Conservation (phyloP, 2,329 filamentous ascomycete species). For the Colletotrichum lupini region DNA sequence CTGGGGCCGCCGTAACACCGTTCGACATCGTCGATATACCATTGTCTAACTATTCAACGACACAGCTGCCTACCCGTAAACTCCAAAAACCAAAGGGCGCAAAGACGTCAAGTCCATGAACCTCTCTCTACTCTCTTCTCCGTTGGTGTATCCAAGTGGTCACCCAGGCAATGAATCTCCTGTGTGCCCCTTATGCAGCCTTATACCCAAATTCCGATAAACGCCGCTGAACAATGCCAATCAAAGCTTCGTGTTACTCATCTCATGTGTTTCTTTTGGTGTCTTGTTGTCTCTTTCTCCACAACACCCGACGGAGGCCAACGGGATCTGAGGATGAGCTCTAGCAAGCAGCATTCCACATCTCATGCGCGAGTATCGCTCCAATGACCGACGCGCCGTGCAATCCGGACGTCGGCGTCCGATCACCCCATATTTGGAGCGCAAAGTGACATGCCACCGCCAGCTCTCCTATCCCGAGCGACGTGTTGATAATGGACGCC, state of each 20-base stretch:
- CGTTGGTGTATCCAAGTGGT: not conserved
- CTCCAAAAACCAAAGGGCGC: not conserved
- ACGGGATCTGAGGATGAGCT: not conserved
- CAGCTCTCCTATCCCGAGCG: constrained; percentile 32
- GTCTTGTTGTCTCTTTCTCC: not conserved
- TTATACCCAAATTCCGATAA: not conserved
- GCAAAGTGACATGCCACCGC: constrained; percentile 31
- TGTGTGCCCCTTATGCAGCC: not conserved
- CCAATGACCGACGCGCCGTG: constrained; percentile 33
- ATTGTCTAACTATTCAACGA: not conserved
- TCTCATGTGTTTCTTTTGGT: not conserved
- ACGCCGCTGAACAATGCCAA: constrained; percentile 19
- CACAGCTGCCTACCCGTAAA: not conserved
- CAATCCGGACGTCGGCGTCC: constrained; percentile 11
- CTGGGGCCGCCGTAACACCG: not conserved
- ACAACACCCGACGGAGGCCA: not conserved
- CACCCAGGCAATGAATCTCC: not conserved
- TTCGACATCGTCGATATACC: not conserved
- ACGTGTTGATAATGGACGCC: constrained; percentile 26
- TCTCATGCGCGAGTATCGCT: constrained; percentile 31
- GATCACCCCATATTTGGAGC: constrained; percentile 29
- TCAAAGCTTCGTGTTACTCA: constrained; percentile 30
- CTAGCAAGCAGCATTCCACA: constrained; percentile 33
- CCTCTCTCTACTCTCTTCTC: too few relatives aligned
- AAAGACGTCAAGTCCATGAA: not conserved